Conservation (phyloP, 805 yeast species). For the Pichia paraexigua region DNA sequence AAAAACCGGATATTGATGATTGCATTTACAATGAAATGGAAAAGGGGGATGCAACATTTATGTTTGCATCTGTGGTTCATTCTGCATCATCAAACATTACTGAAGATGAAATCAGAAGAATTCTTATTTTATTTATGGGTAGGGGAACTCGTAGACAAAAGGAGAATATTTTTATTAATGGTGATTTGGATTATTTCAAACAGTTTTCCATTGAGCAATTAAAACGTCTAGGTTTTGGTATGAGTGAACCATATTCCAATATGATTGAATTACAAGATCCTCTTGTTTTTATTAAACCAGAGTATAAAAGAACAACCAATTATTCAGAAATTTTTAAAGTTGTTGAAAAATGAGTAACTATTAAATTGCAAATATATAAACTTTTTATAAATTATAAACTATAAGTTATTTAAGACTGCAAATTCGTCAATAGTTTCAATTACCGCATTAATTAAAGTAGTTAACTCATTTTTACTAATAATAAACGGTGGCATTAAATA, state of each 20-base stretch:
- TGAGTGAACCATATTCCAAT: constrained; percentile 16
- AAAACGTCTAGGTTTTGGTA: constrained; percentile 16
- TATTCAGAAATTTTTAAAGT: constrained; percentile 7
- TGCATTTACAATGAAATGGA: constrained; percentile 24
- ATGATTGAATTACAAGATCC: constrained; percentile 17
- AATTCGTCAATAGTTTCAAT: not conserved
- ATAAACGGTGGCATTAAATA: constrained; percentile 9
- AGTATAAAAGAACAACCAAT: constrained; percentile 2
- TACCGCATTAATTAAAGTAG: not conserved
- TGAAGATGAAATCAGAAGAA: constrained; percentile 20
- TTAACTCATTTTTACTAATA: not conserved
- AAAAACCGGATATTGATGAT: constrained; percentile 18
- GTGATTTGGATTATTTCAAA: constrained; percentile 22
- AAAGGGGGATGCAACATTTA: constrained; percentile 26
- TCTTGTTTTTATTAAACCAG: constrained; percentile 9
- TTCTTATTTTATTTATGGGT: constrained; percentile 24
- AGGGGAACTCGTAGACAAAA: constrained; percentile 24
- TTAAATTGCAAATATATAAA: not conserved
- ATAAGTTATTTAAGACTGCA: not conserved
- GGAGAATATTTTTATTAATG: constrained; percentile 22
- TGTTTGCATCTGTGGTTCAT: constrained; percentile 27
- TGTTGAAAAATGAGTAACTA: not conserved
- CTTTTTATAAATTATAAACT: not conserved
- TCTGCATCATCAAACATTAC: constrained; percentile 27
- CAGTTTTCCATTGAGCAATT: constrained; percentile 14